Evolutionary conservation across 164 flowering plant species (phyloP), one percentile per base, ranked within the genome.

Genomic region (Magnolia sinica): DNA sequence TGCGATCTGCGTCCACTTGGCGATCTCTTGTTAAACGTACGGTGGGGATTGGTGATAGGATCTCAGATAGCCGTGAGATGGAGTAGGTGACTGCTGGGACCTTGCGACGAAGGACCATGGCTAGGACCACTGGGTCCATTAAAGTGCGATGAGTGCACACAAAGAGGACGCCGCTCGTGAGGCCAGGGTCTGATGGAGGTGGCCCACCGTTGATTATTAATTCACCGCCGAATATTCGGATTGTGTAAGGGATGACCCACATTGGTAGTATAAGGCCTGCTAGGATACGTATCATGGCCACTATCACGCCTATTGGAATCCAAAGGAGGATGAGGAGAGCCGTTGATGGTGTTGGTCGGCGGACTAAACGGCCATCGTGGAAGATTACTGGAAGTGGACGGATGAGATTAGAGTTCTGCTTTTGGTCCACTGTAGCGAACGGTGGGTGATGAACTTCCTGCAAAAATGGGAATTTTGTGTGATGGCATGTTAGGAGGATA

Each of bases 71-170:
- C 6, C 97, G 79, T 1, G 97, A 94, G 14, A 96, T 77, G 74
- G 99, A 96, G 86, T 96, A 94, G 1, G 99, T 96, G 22, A 96
- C 93, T 0, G 99, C 99, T 0, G 98, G 93, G 78, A 94, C 83
- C 68, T 77, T 79, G 2, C 98, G 93, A 3, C 80, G 71, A 8
- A 96, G 92, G 16, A 88, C 94, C 10, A 86, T 75, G 37, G 97
- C 87, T 51, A 96, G 87, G 80, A 92, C 89, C 0, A 96, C 96
- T 0, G 99, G 99, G 87, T 96, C 98, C 97, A 96, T 90, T 11
- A 96, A 82, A 70, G 98, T 89, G 37, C 97, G 85, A 81, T 94
- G 98, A 0, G 98, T 91, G 89, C 99, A 96, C 3, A 92, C 99
- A 50, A 88, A 96, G 55, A 96, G 91, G 22, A 94, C 94, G 4